These are phyloP conservation scores for Ophiostoma sp. DNA, from an alignment of 2,329 filamentous ascomycete species.

Conservation along the genomic window DNA sequence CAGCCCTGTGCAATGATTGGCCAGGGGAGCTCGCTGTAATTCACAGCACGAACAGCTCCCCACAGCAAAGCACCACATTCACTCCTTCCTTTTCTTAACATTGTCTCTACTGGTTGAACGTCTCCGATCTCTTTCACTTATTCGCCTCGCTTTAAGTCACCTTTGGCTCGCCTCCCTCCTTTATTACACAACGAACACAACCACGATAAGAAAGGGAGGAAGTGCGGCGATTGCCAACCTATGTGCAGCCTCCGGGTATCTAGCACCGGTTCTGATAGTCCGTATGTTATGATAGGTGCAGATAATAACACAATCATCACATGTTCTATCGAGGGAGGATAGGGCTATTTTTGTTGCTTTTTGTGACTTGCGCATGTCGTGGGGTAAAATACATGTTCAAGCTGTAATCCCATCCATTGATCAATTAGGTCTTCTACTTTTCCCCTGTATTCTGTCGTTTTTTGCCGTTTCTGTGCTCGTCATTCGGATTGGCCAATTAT, in stretches of 20 bases:
- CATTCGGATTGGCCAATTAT: neutral
- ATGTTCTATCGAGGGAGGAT: neutral
- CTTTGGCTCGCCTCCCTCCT: neutral
- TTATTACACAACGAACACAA: neutral
- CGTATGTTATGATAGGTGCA: neutral
- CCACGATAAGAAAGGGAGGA: neutral
- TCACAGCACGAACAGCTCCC: neutral
- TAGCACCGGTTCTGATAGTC: neutral
- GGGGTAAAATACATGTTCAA: neutral
- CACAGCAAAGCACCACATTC: neutral
- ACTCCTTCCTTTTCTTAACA: neutral
- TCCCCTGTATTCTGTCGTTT: neutral
- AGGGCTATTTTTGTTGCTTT: neutral
- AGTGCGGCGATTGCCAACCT: constrained; percentile 5
- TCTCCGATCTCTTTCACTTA: neutral
- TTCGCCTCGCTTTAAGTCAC: neutral
- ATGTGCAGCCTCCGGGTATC: neutral
- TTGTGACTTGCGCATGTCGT: neutral
- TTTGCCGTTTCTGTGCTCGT: neutral
- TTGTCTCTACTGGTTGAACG: neutral
- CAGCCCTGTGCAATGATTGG: constrained; percentile 17
- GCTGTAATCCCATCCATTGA: neutral
- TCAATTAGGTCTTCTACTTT: neutral
- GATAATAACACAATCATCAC: neutral
- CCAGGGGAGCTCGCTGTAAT: neutral